phyloP scores from a whole-genome alignment of 139 green algal species.

The Chlorella sp. region DNA sequence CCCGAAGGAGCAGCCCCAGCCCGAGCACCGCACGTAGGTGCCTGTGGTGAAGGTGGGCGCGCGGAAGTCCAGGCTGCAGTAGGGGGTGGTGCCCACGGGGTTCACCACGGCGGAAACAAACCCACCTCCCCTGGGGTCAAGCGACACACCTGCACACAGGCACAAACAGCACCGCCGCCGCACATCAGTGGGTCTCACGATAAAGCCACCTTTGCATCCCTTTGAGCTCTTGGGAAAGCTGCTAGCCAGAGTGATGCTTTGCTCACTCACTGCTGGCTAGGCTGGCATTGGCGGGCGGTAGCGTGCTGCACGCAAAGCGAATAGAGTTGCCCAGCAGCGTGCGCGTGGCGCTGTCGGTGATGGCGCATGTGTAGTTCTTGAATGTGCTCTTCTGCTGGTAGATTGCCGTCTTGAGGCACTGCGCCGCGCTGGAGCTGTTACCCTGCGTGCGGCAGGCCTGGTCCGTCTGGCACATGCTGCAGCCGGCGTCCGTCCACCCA shows the following conservation, averaged over 20 bases:
- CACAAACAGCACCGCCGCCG: no score
- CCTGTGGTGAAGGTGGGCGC: conserved; percentile 2
- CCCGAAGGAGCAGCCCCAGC: conserved; percentile 17
- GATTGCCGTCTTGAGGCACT: not conserved
- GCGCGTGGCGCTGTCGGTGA: conserved; percentile 1
- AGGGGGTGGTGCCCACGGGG: conserved; percentile 9
- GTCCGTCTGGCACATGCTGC: conserved; percentile 6
- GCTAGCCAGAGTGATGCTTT: no score
- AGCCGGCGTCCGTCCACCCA: conserved; percentile 12
- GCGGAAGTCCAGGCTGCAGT: conserved; percentile 14
- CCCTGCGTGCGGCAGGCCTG: conserved; percentile 1
- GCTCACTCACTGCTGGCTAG: no score
- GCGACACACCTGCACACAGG: no score
- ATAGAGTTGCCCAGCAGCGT: conserved; percentile 12
- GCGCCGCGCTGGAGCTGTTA: not conserved
- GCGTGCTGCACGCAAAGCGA: conserved; percentile 16
- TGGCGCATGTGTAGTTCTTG: conserved; percentile 16
- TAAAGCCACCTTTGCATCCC: no score
- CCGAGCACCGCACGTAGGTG: conserved; percentile 10
- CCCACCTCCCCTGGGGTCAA: no score
- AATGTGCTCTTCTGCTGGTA: not conserved
- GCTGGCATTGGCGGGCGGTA: not conserved
- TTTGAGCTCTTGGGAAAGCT: no score
- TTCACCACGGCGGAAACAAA: no score
- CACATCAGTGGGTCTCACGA: no score